phyloP scores from a whole-genome alignment of 2,329 filamentous ascomycete genomes.

The Aspergillus fumigatiaffinis region DNA sequence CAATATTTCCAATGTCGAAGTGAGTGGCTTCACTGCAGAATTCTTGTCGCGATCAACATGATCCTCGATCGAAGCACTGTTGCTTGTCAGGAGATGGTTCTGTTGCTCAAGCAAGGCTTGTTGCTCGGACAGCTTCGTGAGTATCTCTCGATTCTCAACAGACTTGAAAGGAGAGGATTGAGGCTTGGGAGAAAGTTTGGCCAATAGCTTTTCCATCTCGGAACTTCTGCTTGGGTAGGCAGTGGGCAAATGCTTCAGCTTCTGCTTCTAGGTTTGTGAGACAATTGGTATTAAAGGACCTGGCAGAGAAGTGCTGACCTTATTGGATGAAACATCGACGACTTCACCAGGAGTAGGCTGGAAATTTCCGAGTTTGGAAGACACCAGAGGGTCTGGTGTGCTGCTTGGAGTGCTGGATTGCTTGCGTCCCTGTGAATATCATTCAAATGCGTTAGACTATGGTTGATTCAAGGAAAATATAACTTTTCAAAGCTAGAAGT shows the following conservation, averaged over 20 bases:
- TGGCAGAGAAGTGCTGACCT: constrained; percentile 29
- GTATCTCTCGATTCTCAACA: constrained; percentile 37
- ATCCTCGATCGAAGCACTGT: constrained; percentile 8
- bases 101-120: constrained; percentile 59
- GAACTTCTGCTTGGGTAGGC: constrained; percentile 27
- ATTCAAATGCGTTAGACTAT: neutral
- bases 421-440: constrained; percentile 21
- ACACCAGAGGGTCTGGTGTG: constrained; percentile 29
- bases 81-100: constrained; percentile 45
- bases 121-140: constrained; percentile 71
- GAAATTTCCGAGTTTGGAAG: constrained; percentile 32
- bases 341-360: constrained; percentile 21
- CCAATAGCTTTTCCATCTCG: constrained; percentile 62
- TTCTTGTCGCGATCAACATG: constrained; percentile 20
- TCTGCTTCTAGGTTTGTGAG: constrained; percentile 46
- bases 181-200: constrained; percentile 39
- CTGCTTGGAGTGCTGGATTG: constrained; percentile 21
- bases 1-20: constrained; percentile 12
- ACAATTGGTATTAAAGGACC: constrained; percentile 4
- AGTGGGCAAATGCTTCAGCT: constrained; percentile 38
- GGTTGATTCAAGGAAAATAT: neutral
- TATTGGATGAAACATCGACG: constrained; percentile 27
- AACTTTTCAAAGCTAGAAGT: neutral
- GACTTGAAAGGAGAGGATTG: constrained; percentile 13
- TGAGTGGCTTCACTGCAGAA: constrained; percentile 15